Conservation (phyloP, 495 filamentous ascomycete genomes). For the Penicillium parvum region DNA sequence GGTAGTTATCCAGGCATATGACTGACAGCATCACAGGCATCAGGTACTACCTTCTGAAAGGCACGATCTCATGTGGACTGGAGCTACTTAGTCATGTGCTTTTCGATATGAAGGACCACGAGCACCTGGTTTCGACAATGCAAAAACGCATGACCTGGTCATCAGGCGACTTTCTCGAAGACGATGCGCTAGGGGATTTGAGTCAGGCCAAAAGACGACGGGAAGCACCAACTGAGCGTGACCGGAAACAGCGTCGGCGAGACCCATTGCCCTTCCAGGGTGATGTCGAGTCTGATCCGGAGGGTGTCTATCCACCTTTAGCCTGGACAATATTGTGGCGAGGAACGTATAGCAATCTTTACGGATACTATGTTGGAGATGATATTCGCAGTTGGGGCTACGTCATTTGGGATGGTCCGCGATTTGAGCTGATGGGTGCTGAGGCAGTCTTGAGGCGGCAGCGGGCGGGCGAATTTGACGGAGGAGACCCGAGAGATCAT, state of each 20-base stretch:
- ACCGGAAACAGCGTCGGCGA: neutral
- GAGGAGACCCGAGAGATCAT: too few relatives aligned
- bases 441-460: too few relatives aligned
- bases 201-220: neutral
- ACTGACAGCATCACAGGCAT: too few relatives aligned
- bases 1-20: too few relatives aligned
- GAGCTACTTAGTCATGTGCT: conserved; percentile 4
- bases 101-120: conserved; percentile 10
- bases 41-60: neutral
- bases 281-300: conserved; percentile 3
- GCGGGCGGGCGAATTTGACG: too few relatives aligned
- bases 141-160: neutral
- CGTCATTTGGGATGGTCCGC: conserved; percentile 21
- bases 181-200: neutral
- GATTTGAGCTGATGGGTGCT: conserved; percentile 6
- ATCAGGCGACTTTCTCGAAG: neutral
- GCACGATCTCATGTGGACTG: conserved; percentile 5
- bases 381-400: conserved; percentile 12
- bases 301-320: conserved; percentile 7
- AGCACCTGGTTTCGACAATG: conserved; percentile 1
- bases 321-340: conserved; percentile 21
- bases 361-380: conserved; percentile 5
- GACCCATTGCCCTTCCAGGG: conserved; percentile 8
- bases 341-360: conserved; percentile 14
- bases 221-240: neutral